Conservation (phyloP, 2,329 filamentous ascomycete species). For the Pseudocercospora fijiensis region DNA sequence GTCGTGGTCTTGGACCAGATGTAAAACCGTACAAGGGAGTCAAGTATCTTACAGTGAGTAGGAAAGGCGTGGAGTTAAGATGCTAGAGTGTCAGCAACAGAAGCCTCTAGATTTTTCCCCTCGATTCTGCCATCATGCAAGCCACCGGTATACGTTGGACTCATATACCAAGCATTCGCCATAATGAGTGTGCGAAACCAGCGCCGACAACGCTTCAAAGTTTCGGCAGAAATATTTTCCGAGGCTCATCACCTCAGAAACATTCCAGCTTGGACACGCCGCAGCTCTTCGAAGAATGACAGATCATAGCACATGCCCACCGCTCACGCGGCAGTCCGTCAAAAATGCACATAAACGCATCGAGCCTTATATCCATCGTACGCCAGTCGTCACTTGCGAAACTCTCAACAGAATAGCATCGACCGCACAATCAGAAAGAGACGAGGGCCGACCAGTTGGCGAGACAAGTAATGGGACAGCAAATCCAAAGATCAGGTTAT, state of each 20-base stretch:
- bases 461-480: conserved; percentile 45
- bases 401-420: conserved; percentile 76
- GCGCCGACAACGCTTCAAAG: background rate
- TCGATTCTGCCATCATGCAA: background rate
- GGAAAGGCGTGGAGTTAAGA: conserved; percentile 53
- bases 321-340: conserved; percentile 72
- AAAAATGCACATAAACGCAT: conserved; percentile 70
- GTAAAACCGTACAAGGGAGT: conserved; percentile 97
- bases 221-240: background rate
- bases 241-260: background rate
- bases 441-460: conserved; percentile 17
- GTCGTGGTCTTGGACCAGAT: conserved; percentile 78
- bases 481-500: conserved; percentile 67
- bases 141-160: background rate
- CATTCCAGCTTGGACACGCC: background rate
- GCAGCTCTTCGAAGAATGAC: conserved; percentile 42
- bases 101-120: background rate
- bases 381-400: conserved; percentile 76
- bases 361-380: conserved; percentile 72
- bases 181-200: too few species aligned
- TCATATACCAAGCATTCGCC: background rate
- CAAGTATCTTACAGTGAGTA: conserved; percentile 82
- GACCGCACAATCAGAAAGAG: conserved; percentile 56
- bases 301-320: conserved; percentile 50
- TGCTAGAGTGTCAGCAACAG: conserved; percentile 35